Evolutionary conservation across 2,329 filamentous ascomycete species (phyloP), one percentile per base, ranked within the genome.

Genomic region (Bipolaris victoriae): DNA sequence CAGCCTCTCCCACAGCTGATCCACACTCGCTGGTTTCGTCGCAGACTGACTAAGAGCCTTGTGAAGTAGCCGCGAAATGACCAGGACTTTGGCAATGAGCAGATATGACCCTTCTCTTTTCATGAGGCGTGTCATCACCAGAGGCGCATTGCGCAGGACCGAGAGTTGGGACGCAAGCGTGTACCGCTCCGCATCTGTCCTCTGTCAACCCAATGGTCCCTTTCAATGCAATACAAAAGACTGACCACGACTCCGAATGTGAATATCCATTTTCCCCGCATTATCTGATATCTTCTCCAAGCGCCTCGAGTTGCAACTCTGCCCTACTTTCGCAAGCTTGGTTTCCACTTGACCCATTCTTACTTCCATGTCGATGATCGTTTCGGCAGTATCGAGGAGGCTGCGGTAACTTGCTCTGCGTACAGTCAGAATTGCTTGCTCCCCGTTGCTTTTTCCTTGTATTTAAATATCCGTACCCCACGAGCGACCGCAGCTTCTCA

Each of bases 351-450:
- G 79, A 59, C 88, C 85, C 79, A 95, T 94, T 72, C 94, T 88
- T 37, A 78, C 78, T 65, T 91, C 90, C 91, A 98, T 97, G 59
- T 88, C 85, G 52, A 97, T 90, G 65, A 98, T 98, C n/a, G 88
- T 88, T 78, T 97, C 93, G 52, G 94, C 94, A 0, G 94, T 97
- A 50, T 91, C 91, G 24, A 98, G 86, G 7, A 98, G 86, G 68
- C 95, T 91, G 65, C 94, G 90, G 77, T 98, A 98, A 70, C 86
- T 85, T 66, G 84, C 81, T 18, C 85, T 88, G 65, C 16, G 39
- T n/a, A 7, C 20, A 20, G 43, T 66, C 20, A 66, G 56, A 44
- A 26, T 52, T 50, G 13, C 26, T 36, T 7, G 20, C 13, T 15
- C 10, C 39, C 6, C 29, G 45, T 55, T 31, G 13, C 18, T 29